Evolutionary conservation across 805 yeast species (phyloP), one percentile per base, ranked within the genome.

Genomic region (Wickerhamomyces mucosus): DNA sequence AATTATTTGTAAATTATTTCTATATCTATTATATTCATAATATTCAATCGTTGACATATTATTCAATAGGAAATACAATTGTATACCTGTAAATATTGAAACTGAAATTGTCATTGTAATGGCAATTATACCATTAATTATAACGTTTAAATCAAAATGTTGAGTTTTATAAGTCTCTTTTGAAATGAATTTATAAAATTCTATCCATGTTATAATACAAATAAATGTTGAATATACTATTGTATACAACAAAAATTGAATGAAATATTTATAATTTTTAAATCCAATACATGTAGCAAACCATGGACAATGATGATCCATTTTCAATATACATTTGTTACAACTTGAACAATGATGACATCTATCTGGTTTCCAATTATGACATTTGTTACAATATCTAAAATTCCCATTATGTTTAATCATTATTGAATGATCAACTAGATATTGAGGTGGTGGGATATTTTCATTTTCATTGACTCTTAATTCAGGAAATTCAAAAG

Each of bases 241-340:
- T 3, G 72, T 59, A 46, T 77, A 76, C 6, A 65, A 27, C 32
- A 86, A 53, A 48, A 81, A 80, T 51, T 85, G 95, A 18, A 84
- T 52, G 48, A 88, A 89, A 50, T 63, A 72, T 56, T 85, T 81
- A 41, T 82, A 86, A 55, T 89, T 89, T 18, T 59, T 59, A 55
- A 72, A 79, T 0, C 97, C 97, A 36, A 89, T 71, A 53, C 96
- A 88, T 5, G 74, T 64, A 2, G 94, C 78, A 54, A 86, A 85
- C 97, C 97, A 89, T 0, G 96, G 96, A 39, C 79, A 78, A 56
- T 86, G 96, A 51, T 86, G 96, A 53, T 86, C 96, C 96, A 86
- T 88, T 46, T 72, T 74, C 37, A 88, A 52, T 18, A 82, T 72
- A 53, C 96, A 86, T 20, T 36, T 39, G 15, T 71, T 62, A 50